phyloP scores from a whole-genome alignment of 192 early-diverging fungal genomes.

The Backusella macrospora region DNA sequence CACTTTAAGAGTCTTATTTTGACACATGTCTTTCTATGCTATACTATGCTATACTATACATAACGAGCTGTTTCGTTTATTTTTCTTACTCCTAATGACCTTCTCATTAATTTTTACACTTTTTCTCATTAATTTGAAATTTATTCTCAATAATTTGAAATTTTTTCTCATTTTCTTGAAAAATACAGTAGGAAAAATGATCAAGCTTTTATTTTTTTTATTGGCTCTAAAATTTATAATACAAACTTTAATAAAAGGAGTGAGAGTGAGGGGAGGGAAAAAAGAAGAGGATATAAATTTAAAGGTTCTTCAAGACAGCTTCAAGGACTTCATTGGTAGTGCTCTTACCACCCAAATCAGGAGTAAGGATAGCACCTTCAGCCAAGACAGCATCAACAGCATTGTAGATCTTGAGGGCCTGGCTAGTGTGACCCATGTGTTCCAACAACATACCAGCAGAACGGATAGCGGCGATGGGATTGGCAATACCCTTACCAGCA shows the following conservation, averaged over 20 bases:
- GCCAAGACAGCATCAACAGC: constrained; percentile 85
- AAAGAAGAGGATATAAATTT: constrained; percentile 12
- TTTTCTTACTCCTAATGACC: too few species aligned
- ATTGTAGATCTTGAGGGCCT: constrained; percentile 79
- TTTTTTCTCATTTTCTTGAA: too few species aligned
- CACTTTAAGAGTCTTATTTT: too few species aligned
- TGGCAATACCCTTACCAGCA: constrained; percentile 95
- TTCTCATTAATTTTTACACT: too few species aligned
- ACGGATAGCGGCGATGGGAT: constrained; percentile 95
- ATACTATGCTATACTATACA: too few species aligned
- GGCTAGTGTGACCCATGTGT: constrained; percentile 71
- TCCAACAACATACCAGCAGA: constrained; percentile 92
- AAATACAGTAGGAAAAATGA: too few species aligned
- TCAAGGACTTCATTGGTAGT: constrained; percentile 84
- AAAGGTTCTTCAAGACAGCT: constrained; percentile 75
- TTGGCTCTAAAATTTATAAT: constrained; percentile 5
- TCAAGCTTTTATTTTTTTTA: not conserved
- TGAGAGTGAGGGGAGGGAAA: not conserved
- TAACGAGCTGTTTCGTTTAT: too few species aligned
- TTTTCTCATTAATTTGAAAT: too few species aligned
- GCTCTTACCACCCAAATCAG: constrained; percentile 87
- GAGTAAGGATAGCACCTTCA: constrained; percentile 67
- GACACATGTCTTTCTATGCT: too few species aligned
- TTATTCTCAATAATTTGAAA: too few species aligned
- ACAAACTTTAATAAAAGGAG: constrained; percentile 6